Conservation (phyloP, 2,329 filamentous ascomycete genomes). For the Coniochaeta sp. region DNA sequence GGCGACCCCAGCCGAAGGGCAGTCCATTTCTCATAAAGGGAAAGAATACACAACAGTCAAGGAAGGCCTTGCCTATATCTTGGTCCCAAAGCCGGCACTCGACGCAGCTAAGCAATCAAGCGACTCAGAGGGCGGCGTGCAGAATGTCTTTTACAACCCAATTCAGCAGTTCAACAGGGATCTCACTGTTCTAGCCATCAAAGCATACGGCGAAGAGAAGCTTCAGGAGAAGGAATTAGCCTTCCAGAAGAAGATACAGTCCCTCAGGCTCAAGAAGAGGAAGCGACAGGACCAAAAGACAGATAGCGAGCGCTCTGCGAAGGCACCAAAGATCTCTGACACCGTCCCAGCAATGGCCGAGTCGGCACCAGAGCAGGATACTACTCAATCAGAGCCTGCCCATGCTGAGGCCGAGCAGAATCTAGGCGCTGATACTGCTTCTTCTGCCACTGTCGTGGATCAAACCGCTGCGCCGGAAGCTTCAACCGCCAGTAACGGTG, state of each 20-base stretch:
- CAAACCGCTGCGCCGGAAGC: slow-evolving; percentile 1
- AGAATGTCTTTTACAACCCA: slow-evolving; percentile 95
- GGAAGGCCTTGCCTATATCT: slow-evolving; percentile 51
- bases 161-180: slow-evolving; percentile 99
- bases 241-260: slow-evolving; percentile 48
- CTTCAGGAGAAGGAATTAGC: slow-evolving; percentile 42
- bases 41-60: slow-evolving; percentile 43
- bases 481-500: neutral
- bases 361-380: slow-evolving; percentile 7
- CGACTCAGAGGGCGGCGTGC: slow-evolving; percentile 53
- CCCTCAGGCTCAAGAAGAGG: slow-evolving; percentile 32
- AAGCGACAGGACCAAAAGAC: slow-evolving; percentile 36
- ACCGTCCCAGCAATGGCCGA: slow-evolving; percentile 8
- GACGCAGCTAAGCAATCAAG: slow-evolving; percentile 26
- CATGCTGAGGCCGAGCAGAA: slow-evolving; percentile 5
- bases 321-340: slow-evolving; percentile 17
- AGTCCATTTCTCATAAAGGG: slow-evolving; percentile 31
- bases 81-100: slow-evolving; percentile 38
- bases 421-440: neutral
- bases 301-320: slow-evolving; percentile 23
- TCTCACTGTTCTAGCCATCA: slow-evolving; percentile 85
- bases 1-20: slow-evolving; percentile 20
- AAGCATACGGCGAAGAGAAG: slow-evolving; percentile 70
- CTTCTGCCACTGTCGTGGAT: neutral
- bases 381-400: slow-evolving; percentile 5